A percentile compares a stretch with the other conserved stretches of the same genome.
These are phyloP conservation scores for Chlorella ohadii DNA, from an alignment of 139 green algal species.

Conservation along the genomic window DNA sequence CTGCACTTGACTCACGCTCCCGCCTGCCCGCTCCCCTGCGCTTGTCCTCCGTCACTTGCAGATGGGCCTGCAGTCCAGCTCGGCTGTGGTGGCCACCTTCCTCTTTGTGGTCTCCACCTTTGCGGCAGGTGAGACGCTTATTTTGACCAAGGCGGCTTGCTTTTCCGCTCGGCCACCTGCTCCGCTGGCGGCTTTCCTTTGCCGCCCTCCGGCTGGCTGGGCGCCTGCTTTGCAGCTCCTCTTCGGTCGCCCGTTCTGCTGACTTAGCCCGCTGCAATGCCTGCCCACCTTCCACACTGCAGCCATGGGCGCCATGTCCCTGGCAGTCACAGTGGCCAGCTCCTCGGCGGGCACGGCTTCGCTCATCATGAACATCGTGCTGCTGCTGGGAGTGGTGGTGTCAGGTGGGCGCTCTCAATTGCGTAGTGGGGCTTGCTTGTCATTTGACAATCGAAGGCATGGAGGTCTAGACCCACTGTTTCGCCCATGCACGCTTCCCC, in stretches of 20 bases:
- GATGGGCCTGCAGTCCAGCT: slow-evolving; percentile 35
- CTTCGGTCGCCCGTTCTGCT: no score
- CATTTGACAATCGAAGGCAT: no score
- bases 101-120: slow-evolving; percentile 63
- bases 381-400: slow-evolving; percentile 82
- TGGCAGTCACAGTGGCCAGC: slow-evolving; percentile 60
- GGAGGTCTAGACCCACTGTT: no score
- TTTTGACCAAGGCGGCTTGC: no score
- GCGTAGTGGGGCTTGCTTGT: no score
- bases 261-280: no score
- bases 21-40: neutral
- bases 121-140: slow-evolving; percentile 5
- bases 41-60: neutral
- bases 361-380: slow-evolving; percentile 84
- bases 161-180: no score
- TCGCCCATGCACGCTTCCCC: no score
- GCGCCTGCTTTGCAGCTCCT: no score
- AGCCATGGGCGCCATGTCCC: slow-evolving; percentile 64
- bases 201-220: no score
- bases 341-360: slow-evolving; percentile 60
- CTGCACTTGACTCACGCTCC: neutral
- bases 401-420: slow-evolving; percentile 22
- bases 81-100: slow-evolving; percentile 54
- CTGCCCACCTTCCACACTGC: neutral
- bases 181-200: no score